Evolutionary conservation across 306 rosid genomes (phyloP).

Genomic region (Fragaria ananassa): DNA sequence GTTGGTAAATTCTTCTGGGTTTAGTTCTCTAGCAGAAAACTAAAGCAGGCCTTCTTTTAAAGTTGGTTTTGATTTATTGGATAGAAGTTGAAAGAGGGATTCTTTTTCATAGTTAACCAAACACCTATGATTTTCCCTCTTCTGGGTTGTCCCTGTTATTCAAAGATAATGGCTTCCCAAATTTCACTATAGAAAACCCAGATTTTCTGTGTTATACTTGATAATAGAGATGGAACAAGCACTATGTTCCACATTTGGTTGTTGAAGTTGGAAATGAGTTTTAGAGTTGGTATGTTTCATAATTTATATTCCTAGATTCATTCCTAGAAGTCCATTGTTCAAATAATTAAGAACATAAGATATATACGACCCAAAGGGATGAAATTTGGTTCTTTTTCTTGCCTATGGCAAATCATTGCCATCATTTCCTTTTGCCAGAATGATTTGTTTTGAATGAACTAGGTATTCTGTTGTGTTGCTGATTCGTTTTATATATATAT

Average conservation of each 20-base stretch:
- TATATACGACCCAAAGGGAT: not conserved
- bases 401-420: not conserved
- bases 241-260: not conserved
- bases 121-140: not conserved
- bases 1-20: not conserved
- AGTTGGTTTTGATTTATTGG: not conserved
- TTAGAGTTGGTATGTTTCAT: not conserved
- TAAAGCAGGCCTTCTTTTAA: not conserved
- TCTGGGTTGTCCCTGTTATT: not conserved
- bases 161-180: not conserved
- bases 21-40: not conserved
- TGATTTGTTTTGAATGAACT: not conserved
- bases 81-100: not conserved
- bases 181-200: not conserved
- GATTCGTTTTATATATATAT: too few species aligned
- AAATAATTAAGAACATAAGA: not conserved
- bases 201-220: not conserved
- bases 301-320: not conserved
- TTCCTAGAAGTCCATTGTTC: not conserved
- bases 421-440: not conserved
- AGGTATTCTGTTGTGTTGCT: not conserved
- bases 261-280: not conserved
- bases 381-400: not conserved
- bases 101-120: not conserved
- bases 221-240: not conserved